Conservation (phyloP, 2,329 filamentous ascomycete genomes). For the Neonectria faginata region DNA sequence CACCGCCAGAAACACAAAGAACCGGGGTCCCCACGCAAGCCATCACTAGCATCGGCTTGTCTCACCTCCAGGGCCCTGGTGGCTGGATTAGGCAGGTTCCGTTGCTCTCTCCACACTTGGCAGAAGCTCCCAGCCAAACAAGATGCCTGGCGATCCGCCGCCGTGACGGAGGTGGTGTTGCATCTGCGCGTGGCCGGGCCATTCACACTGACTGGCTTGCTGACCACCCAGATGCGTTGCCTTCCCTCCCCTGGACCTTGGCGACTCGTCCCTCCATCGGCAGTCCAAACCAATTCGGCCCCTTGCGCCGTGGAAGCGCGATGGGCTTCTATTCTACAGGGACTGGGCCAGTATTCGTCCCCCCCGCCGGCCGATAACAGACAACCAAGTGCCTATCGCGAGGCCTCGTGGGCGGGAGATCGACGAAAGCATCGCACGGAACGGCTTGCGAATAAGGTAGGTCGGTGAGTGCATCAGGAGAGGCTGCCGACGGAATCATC, state of each 20-base stretch:
- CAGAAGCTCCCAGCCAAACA: conserved; percentile 13
- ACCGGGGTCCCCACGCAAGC: conserved; percentile 1
- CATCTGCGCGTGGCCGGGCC: conserved; percentile 20
- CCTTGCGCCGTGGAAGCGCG: conserved; percentile 6
- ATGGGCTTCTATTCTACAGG: conserved; percentile 3
- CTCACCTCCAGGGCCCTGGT: conserved; percentile 16
- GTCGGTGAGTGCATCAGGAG: conserved; percentile 27
- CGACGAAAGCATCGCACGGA: conserved; percentile 20
- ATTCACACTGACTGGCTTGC: conserved; percentile 16
- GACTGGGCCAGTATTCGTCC: conserved; percentile 2
- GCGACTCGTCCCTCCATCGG: conserved; percentile 14
- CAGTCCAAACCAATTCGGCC: conserved; percentile 20
- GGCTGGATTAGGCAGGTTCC: conserved; percentile 28
- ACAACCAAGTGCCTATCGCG: conserved; percentile 26
- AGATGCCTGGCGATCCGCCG: conserved; percentile 10
- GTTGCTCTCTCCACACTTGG: conserved; percentile 20
- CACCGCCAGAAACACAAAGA: neutral
- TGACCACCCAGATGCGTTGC: neutral
- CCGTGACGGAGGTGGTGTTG: conserved; percentile 8
- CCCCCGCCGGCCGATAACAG: conserved; percentile 16
- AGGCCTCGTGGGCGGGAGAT: conserved; percentile 20
- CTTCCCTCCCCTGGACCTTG: conserved; percentile 1
- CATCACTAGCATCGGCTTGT: conserved; percentile 12
- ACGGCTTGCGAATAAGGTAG: conserved; percentile 18
- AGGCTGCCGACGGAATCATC: neutral